Evolutionary conservation across 225 moss, liverwort and hornwort species (phyloP).

Genomic region (Physcomitrium patens): DNA sequence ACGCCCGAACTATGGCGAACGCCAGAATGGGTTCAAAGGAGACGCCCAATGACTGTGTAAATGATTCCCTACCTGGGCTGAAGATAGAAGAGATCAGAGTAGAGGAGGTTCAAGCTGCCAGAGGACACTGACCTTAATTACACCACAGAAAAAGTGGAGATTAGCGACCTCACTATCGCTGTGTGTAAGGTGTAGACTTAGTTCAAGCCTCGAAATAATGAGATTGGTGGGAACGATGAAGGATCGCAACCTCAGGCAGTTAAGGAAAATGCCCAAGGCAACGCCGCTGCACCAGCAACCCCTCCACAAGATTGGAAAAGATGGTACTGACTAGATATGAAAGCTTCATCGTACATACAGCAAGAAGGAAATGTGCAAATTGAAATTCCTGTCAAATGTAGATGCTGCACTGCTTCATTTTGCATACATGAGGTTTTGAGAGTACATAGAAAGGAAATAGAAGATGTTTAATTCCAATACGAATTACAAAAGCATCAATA

Average conservation of each 20-base stretch:
- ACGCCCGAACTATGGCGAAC: slow-evolving; percentile 30
- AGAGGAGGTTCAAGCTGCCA: neutral
- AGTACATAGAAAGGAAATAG: too few relatives aligned
- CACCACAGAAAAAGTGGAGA: neutral
- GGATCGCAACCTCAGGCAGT: accelerated
- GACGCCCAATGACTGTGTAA: slow-evolving; percentile 22
- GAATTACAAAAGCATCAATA: too few relatives aligned
- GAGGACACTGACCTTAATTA: neutral
- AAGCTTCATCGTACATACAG: too few relatives aligned
- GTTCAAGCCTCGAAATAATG: slow-evolving; percentile 22
- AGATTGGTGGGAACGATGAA: neutral
- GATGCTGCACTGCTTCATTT: too few relatives aligned
- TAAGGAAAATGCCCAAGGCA: neutral
- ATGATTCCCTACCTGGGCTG: slow-evolving; percentile 3
- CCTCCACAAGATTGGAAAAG: neutral
- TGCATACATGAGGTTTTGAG: too few relatives aligned
- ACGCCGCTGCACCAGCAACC: neutral
- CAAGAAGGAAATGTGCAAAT: too few relatives aligned
- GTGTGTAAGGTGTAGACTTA: neutral
- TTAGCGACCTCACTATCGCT: neutral
- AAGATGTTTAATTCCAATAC: too few relatives aligned
- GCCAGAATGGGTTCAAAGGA: slow-evolving; percentile 41
- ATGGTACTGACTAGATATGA: too few relatives aligned
- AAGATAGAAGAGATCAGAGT: neutral
- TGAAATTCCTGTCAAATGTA: too few relatives aligned